These are phyloP conservation scores for Apiotrichum montevideense DNA, from an alignment of 1,284 basidiomycete genomes.

Conservation along the genomic window DNA sequence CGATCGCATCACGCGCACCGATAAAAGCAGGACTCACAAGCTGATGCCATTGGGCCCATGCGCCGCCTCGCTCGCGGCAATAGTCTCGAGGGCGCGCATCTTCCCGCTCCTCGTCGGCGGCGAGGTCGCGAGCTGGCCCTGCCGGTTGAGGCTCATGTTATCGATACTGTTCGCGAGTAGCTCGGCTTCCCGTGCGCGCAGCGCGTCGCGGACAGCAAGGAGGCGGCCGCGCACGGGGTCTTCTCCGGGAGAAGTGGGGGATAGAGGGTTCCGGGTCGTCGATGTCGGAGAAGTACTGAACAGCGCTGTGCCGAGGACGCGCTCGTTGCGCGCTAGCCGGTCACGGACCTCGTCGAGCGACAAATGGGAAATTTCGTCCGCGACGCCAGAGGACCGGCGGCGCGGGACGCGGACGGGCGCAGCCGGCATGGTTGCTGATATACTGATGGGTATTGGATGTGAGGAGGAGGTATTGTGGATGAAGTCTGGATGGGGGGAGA, in stretches of 20 bases:
- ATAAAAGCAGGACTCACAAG: conserved; percentile 25
- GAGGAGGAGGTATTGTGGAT: neutral
- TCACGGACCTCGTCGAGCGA: conserved; percentile 32
- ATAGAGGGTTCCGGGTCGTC: neutral
- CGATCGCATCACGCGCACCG: too few relatives aligned
- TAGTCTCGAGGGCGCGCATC: conserved; percentile 29
- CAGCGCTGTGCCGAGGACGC: conserved; percentile 26
- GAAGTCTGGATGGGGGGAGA: neutral
- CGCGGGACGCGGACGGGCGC: conserved; percentile 6
- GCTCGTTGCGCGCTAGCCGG: conserved; percentile 37
- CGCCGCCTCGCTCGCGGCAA: conserved; percentile 24
- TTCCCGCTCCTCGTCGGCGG: conserved; percentile 24
- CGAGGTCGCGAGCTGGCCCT: neutral
- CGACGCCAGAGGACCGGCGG: neutral
- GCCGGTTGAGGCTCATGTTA: conserved; percentile 3
- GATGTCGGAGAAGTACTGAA: conserved; percentile 18
- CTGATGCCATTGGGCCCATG: conserved; percentile 21
- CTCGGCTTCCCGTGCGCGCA: conserved; percentile 35
- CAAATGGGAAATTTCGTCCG: conserved; percentile 31
- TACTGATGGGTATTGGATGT: too few relatives aligned
- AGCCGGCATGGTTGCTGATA: too few relatives aligned
- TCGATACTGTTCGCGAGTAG: conserved; percentile 21
- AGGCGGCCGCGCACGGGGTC: conserved; percentile 35
- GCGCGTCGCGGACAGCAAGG: conserved; percentile 23
- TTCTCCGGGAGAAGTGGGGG: neutral